These are phyloP conservation scores for Bruguiera sexangula DNA, from an alignment of 345 rosid species.

Conservation along the genomic window DNA sequence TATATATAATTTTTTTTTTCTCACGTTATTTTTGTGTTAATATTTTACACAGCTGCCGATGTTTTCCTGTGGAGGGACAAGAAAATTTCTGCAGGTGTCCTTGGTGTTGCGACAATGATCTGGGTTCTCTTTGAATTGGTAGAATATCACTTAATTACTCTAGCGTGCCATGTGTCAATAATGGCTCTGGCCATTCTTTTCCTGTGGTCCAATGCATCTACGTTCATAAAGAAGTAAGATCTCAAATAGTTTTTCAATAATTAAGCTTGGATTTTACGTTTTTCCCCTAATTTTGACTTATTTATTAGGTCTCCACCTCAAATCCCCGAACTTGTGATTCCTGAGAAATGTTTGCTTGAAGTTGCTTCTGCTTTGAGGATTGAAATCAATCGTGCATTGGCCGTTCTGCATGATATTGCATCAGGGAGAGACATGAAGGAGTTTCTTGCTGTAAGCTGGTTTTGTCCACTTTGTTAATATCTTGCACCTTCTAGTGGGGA, in stretches of 20 bases:
- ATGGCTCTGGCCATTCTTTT: slow-evolving; percentile 17
- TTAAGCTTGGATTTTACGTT: not conserved
- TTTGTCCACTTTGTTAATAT: not conserved
- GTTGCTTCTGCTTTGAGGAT: slow-evolving; percentile 24
- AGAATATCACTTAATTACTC: slow-evolving; percentile 25
- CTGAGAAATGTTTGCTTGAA: slow-evolving; percentile 23
- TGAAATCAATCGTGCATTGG: slow-evolving; percentile 21
- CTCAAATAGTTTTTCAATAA: not conserved
- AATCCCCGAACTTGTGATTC: slow-evolving; percentile 22
- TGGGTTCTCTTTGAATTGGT: slow-evolving; percentile 33
- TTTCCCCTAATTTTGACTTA: not conserved
- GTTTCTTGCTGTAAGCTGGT: slow-evolving; percentile 23
- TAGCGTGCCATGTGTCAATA: slow-evolving; percentile 22
- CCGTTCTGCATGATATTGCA: slow-evolving; percentile 18
- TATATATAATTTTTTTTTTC: no score
- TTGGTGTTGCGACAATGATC: slow-evolving; percentile 22
- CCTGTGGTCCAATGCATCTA: slow-evolving; percentile 29
- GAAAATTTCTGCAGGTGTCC: slow-evolving; percentile 23
- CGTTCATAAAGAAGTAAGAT: slow-evolving; percentile 25
- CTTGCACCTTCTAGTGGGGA: not conserved
- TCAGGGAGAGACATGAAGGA: slow-evolving; percentile 25
- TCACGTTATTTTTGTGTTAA: not conserved
- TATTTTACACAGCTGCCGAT: slow-evolving; percentile 24
- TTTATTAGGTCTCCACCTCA: slow-evolving; percentile 24
- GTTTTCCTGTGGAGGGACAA: slow-evolving; percentile 34